phyloP scores from a whole-genome alignment of 768 basidiomycete species.

The Suillus spraguei region DNA sequence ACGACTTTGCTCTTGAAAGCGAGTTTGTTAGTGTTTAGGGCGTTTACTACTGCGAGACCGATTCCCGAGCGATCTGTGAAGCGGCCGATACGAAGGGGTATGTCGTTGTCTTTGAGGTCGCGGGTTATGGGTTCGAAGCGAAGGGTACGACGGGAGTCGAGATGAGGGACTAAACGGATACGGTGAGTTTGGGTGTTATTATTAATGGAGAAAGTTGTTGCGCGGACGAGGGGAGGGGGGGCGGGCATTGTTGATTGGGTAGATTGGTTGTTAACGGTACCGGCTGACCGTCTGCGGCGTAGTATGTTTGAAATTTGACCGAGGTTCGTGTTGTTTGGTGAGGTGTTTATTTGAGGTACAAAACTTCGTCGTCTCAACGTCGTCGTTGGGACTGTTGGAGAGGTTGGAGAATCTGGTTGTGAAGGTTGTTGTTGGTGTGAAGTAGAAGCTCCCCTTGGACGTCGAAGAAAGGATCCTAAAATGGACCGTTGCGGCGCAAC shows the following conservation, averaged over 20 bases:
- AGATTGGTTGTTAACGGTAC: slow-evolving; percentile 41
- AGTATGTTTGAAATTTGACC: slow-evolving; percentile 59
- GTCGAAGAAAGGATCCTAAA: slow-evolving; percentile 70
- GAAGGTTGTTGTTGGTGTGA: slow-evolving; percentile 44
- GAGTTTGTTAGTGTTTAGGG: slow-evolving; percentile 77
- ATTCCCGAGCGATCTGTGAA: slow-evolving; percentile 68
- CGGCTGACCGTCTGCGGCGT: slow-evolving; percentile 61
- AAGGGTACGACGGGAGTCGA: slow-evolving; percentile 89
- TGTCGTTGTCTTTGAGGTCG: slow-evolving; percentile 72
- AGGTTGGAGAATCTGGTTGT: slow-evolving; percentile 35
- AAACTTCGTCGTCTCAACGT: slow-evolving; percentile 41
- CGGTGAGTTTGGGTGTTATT: slow-evolving; percentile 53
- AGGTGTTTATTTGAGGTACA: slow-evolving; percentile 36
- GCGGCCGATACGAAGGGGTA: slow-evolving; percentile 84
- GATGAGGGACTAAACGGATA: slow-evolving; percentile 93
- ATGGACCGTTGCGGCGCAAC: slow-evolving; percentile 46
- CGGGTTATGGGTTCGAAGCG: slow-evolving; percentile 92
- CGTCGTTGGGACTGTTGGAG: slow-evolving; percentile 37
- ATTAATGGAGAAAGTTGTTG: slow-evolving; percentile 19
- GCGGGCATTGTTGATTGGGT: slow-evolving; percentile 17
- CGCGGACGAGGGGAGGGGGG: slow-evolving; percentile 12
- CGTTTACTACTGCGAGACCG: slow-evolving; percentile 54
- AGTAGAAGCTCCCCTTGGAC: slow-evolving; percentile 69
- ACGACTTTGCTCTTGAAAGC: slow-evolving; percentile 98
- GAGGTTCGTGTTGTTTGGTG: slow-evolving; percentile 33